Base-by-base conservation (phyloP, 371 early-diverging fungal genomes). In the Polyrhizophydium stewartii region DNA sequence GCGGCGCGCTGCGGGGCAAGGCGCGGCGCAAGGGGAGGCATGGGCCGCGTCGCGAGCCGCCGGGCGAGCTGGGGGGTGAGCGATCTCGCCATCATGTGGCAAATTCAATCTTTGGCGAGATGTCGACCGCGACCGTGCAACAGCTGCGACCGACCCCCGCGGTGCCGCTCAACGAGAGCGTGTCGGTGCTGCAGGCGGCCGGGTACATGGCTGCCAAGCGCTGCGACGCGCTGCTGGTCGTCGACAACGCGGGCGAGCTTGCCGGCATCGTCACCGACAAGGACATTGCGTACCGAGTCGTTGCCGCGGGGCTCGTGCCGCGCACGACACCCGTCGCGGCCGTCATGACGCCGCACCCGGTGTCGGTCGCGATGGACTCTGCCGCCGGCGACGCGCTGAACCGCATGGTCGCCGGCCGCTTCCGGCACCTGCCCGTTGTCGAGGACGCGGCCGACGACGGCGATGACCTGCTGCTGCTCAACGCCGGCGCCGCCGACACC, bases 351-450 rank as follows among this genome's bases (percentile, higher is more conserved):
- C 83, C 80, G 52, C 82, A 89, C 57, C 95, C 95, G 30, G 81
- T 92, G 35, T 59, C 64, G 40, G 77, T 77, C 27, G 57, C 58
- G 12, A 56, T 49, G 24, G 43, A 60, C 5, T 59, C 64, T 38
- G 33, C 31, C 33, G 61, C 66, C 9, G 87, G 86, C 0, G 93
- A 93, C 56, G 96, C 96, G 19, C 60, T 67, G 16, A 67, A 67
- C 63, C 33, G 62, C 37, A 95, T 97, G 97, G 92, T 94, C 12
- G 80, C 82, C 21, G 88, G 90, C 51, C 93, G 92, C 25, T 97
- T 96, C 79, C 85, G 97, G 33, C 97, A 97, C 69, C 79, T 96
- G 73, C 96, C 93, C 46, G 92, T 95, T 13, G 88, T 92, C 72
- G 75, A 74, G 22, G 61, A 65, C 37, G 66, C 67, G 2, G 63